Conservation (phyloP, 768 basidiomycete genomes). For the Psilocybe azurescens region DNA sequence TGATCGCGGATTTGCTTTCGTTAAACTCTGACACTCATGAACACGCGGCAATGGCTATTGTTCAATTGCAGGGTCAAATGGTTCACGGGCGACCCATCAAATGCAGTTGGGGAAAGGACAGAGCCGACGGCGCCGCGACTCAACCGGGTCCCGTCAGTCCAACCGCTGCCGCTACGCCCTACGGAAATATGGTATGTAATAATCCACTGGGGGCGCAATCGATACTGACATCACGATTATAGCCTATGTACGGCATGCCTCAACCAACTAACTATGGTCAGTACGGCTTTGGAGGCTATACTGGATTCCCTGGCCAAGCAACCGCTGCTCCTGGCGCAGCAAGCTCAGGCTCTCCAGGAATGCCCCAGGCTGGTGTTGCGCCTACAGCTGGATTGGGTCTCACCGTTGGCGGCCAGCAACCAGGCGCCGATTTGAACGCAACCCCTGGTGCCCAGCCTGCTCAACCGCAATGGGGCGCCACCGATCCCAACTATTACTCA, state of each 20-base stretch:
- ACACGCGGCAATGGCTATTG: constrained; percentile 97
- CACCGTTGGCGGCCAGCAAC: constrained; percentile 59
- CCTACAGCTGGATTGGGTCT: constrained; percentile 60
- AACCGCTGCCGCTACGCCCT: constrained; percentile 64
- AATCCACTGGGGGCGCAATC: not conserved
- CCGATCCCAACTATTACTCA: constrained; percentile 79
- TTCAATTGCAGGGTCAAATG: constrained; percentile 95
- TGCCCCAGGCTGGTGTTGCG: constrained; percentile 60
- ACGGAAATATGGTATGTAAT: constrained; percentile 77
- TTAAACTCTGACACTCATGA: constrained; percentile 99
- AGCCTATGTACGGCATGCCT: constrained; percentile 93
- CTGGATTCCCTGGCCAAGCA: constrained; percentile 69
- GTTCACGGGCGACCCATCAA: constrained; percentile 98
- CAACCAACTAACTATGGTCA: constrained; percentile 81
- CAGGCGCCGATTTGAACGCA: constrained; percentile 58
- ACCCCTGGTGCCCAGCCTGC: constrained; percentile 57
- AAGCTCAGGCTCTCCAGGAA: constrained; percentile 59
- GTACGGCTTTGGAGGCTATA: constrained; percentile 76
- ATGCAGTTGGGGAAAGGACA: constrained; percentile 98
- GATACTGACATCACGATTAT: constrained; percentile 12
- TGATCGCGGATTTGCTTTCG: constrained; percentile 98
- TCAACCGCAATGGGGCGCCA: constrained; percentile 79
- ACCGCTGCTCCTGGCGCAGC: constrained; percentile 52
- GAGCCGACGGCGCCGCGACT: constrained; percentile 72
- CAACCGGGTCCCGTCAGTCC: constrained; percentile 62